Conservation (phyloP, 2,329 filamentous ascomycete species). For the Cadophora sp. region DNA sequence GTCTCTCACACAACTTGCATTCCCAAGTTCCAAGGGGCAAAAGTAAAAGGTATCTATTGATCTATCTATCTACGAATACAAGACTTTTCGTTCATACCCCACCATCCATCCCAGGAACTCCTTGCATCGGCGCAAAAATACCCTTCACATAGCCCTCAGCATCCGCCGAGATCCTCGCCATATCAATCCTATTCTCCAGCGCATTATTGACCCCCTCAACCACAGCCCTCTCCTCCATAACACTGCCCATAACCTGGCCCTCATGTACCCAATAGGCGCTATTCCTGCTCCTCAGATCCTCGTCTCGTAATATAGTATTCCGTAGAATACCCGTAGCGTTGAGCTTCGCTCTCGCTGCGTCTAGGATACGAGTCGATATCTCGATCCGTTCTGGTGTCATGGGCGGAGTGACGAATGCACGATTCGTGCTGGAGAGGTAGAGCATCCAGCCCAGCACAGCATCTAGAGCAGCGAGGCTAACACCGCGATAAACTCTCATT, state of each 20-base stretch:
- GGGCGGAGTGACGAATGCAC: conserved; percentile 72
- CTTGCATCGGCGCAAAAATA: conserved; percentile 44
- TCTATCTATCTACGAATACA: not conserved
- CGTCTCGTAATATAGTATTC: conserved; percentile 81
- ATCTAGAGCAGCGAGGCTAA: conserved; percentile 71
- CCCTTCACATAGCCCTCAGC: conserved; percentile 66
- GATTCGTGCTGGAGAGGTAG: conserved; percentile 80
- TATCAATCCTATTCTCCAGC: conserved; percentile 67
- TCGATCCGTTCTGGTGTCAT: conserved; percentile 72
- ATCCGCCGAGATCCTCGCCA: conserved; percentile 64
- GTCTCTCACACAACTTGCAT: not conserved
- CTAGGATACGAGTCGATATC: conserved; percentile 60
- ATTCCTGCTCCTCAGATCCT: conserved; percentile 68
- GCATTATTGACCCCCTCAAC: conserved; percentile 74
- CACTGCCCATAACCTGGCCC: conserved; percentile 71
- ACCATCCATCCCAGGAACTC: conserved; percentile 8
- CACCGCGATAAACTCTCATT: conserved; percentile 65
- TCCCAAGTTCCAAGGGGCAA: not conserved
- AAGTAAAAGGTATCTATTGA: not conserved
- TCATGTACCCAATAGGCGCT: conserved; percentile 84
- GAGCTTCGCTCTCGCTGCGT: conserved; percentile 68
- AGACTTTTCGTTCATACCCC: not conserved
- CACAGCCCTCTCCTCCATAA: conserved; percentile 81
- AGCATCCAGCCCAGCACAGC: conserved; percentile 67
- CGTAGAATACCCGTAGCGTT: conserved; percentile 76